These are phyloP conservation scores for Suillus sp. DNA, from an alignment of 768 basidiomycete species.

Conservation along the genomic window DNA sequence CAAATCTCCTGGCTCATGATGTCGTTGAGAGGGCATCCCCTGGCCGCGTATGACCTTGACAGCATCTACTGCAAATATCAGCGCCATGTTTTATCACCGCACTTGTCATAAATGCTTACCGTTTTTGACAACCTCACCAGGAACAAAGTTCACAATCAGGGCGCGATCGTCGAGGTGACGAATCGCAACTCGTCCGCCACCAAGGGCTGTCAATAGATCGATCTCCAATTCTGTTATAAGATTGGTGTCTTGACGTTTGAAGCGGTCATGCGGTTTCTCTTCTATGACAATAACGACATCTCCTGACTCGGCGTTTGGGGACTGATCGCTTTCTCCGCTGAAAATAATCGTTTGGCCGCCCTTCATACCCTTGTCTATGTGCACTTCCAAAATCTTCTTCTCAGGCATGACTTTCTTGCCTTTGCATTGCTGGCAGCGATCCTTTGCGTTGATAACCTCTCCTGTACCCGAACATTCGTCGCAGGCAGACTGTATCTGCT, in stretches of 20 bases:
- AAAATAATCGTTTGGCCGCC: conserved; percentile 90
- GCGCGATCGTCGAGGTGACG: conserved; percentile 93
- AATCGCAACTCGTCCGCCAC: conserved; percentile 87
- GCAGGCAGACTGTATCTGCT: conserved; percentile 96
- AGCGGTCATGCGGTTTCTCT: conserved; percentile 87
- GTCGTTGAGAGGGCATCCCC: conserved; percentile 98
- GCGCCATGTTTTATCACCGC: neutral
- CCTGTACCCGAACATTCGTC: conserved; percentile 93
- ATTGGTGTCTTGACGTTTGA: conserved; percentile 88
- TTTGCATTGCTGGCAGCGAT: conserved; percentile 89
- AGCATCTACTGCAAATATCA: conserved; percentile 53
- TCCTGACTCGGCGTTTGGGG: conserved; percentile 85
- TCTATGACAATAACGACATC: conserved; percentile 95
- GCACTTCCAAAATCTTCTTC: conserved; percentile 96
- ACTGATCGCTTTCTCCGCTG: conserved; percentile 89
- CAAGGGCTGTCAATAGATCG: conserved; percentile 91
- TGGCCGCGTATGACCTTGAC: conserved; percentile 91
- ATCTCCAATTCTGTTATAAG: conserved; percentile 86
- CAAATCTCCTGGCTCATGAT: conserved; percentile 95
- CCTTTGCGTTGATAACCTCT: conserved; percentile 91
- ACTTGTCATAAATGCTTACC: conserved; percentile 50
- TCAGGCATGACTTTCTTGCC: conserved; percentile 95
- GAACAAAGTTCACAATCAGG: conserved; percentile 77
- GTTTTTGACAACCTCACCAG: conserved; percentile 92
- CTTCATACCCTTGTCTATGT: conserved; percentile 98